Evolutionary conservation across 2,329 filamentous ascomycete species (phyloP), one percentile per base, ranked within the genome.

Genomic region (Cordyceps militaris): DNA sequence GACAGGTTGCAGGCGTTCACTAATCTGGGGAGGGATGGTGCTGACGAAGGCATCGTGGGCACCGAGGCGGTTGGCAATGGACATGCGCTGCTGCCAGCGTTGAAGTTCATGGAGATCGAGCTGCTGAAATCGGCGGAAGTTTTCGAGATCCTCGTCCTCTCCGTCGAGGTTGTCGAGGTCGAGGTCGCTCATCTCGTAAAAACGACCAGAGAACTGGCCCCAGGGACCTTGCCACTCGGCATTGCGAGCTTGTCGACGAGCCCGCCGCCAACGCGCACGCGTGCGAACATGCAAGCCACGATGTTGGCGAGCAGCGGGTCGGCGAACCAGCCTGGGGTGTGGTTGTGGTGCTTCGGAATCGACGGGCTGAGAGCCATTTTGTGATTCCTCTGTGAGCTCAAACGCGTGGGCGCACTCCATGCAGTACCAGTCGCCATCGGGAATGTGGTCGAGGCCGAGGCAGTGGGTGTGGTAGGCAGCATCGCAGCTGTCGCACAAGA

Each of bases 401-500:
- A 81, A 74, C 24, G 80, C 69, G 61, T 82, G 79, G 61, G 78
- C 71, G 72, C 94, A 99, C 65, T 88, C 85, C 72, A 94, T 86
- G 75, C 94, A 99, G 71, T 93, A 96, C 92, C 93, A 99, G 63
- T 86, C 78, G 28, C 88, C 89, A 30, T 80, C 74, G 23, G 92
- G 91, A 57, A 96, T 83, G 55, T 79, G 75, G 60, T 92, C 86
- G 51, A 96, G 80, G 34, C 89, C 92, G 61, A 96, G 84, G 71
- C 94, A 99, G 71, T 95, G 89, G 49, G 91, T 91, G 71, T 99
- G 94, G 66, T 93, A 96, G 44, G 89, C 83, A 34, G 87, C 86
- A 76, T 96, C 88, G 76, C 94, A 99, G 67, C 85, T 87, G 71
- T 97, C 91, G 74, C 94, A 99, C 60, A 96, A 83, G 63, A 97